Evolutionary conservation across 2,329 filamentous ascomycete genomes (phyloP).

Genomic region (Stagonosporopsis chrysanthemi): DNA sequence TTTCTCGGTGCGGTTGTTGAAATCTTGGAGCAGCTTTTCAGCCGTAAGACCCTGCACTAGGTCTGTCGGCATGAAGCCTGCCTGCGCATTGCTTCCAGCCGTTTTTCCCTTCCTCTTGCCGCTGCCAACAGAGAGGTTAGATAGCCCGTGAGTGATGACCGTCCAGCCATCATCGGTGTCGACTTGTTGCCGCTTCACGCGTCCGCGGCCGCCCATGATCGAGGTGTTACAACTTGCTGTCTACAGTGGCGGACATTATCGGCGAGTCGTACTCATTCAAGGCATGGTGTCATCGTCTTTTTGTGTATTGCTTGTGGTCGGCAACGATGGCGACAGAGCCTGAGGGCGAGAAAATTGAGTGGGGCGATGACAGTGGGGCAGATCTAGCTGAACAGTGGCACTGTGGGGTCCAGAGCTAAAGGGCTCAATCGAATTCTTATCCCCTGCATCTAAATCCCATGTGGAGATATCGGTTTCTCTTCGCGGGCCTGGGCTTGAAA

Average conservation of each 20-base stretch:
- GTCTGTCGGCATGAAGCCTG: conserved; percentile 23
- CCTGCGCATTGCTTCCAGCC: conserved; percentile 2
- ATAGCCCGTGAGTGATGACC: conserved; percentile 42
- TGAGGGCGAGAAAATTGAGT: neutral
- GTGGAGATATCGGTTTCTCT: neutral
- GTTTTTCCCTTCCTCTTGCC: conserved; percentile 13
- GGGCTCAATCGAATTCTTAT: neutral
- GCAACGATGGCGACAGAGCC: neutral
- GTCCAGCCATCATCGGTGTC: conserved; percentile 48
- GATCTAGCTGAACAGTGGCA: neutral
- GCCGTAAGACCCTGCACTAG: conserved; percentile 36
- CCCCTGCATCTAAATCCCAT: conserved; percentile 1
- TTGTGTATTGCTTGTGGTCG: neutral
- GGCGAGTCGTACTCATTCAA: conserved; percentile 5
- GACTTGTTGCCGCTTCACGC: conserved; percentile 43
- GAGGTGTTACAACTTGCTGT: neutral
- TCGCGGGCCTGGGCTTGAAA: conserved; percentile 1
- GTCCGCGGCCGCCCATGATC: conserved; percentile 23
- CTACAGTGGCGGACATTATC: neutral
- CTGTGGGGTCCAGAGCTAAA: neutral
- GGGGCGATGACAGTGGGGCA: conserved; percentile 9
- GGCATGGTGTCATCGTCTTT: neutral
- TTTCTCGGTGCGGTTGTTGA: conserved; percentile 31
- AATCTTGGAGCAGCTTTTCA: conserved; percentile 33
- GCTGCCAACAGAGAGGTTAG: conserved; percentile 18